A percentile compares a stretch with the other conserved stretches of the same genome.
Evolutionary conservation across 176 grass and related monocot species (phyloP).

Genomic region (Musa troglodytarum): DNA sequence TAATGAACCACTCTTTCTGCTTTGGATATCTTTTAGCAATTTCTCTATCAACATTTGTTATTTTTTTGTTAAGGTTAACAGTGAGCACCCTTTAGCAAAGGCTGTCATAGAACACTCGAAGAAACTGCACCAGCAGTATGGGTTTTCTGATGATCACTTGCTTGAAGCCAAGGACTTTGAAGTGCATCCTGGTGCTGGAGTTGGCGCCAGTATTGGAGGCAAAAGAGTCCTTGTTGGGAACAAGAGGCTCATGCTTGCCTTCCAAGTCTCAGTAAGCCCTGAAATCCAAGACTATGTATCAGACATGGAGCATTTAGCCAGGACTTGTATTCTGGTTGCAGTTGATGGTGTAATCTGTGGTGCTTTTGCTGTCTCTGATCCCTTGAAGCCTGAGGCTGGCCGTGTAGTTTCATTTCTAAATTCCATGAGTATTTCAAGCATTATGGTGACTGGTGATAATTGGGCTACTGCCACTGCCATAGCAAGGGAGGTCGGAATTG

Average conservation of each 20-base stretch:
- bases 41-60: not conserved
- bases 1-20: not conserved
- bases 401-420: conserved; percentile 54
- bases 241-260: conserved; percentile 80
- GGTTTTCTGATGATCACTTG: conserved; percentile 42
- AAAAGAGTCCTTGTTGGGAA: conserved; percentile 82
- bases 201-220: conserved; percentile 56
- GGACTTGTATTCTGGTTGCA: conserved; percentile 83
- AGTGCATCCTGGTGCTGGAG: conserved; percentile 79
- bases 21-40: not conserved
- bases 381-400: conserved; percentile 78
- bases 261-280: conserved; percentile 38
- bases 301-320: conserved; percentile 59
- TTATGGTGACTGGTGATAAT: conserved; percentile 97
- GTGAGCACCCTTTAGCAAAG: conserved; percentile 93
- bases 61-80: conserved; percentile 49
- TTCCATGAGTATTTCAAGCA: conserved; percentile 85
- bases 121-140: conserved; percentile 72
- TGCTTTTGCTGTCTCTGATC: conserved; percentile 83
- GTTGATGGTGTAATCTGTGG: conserved; percentile 60
- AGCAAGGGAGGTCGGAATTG: conserved; percentile 81
- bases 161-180: conserved; percentile 71
- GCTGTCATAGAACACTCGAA: conserved; percentile 73
- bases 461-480: conserved; percentile 87
- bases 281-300: conserved; percentile 63